Evolutionary conservation across 768 basidiomycete genomes (phyloP), one percentile per base, ranked within the genome.

Genomic region (Sutorius australiensis): DNA sequence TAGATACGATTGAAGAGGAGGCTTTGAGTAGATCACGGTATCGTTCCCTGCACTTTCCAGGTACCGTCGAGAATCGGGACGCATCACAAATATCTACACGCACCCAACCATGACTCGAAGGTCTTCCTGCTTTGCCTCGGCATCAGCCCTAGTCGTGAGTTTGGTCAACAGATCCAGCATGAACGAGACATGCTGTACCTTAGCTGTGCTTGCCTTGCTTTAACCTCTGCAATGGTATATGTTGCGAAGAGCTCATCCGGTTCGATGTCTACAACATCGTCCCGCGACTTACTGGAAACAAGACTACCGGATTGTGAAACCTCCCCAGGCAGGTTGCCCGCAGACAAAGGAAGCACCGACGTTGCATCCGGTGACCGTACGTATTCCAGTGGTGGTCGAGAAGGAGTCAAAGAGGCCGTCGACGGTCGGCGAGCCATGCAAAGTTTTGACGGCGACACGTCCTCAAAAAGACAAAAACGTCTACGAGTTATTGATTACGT

Each of bases 71-170:
- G 71, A 50, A 45, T 48, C 11, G 32, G 42, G 40, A 34, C 44
- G 12, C 11, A 9, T 27, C 32, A 27, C 34, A 27, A 16, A 53
- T 16, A 51, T 44, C 32, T 53, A 40, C 58, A 85, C 91, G 80
- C 74, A 93, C 91, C 91, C 91, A 72, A 93, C 91, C 91, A 92
- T 93, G 41, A 89, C 75, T 62, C 91, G 80, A 40, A 93, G 78
- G 63, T 93, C 91, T 66, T 92, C 88, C 62, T 91, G 87, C 68
- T 93, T 92, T 40, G 83, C 85, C 64, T 92, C 88, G 0, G 90
- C 91, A 72, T 92, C 91, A 14, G 78, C 72, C 67, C 90, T 92
- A 38, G 12, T 30, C 13, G 28, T 40, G 44, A 27, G 51, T 47
- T 57, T 47, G 32, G 50, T 56, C 21, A 45, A 49, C 14, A 38